Conservation (phyloP, 2,329 filamentous ascomycete genomes). For the Huntiella savannae region DNA sequence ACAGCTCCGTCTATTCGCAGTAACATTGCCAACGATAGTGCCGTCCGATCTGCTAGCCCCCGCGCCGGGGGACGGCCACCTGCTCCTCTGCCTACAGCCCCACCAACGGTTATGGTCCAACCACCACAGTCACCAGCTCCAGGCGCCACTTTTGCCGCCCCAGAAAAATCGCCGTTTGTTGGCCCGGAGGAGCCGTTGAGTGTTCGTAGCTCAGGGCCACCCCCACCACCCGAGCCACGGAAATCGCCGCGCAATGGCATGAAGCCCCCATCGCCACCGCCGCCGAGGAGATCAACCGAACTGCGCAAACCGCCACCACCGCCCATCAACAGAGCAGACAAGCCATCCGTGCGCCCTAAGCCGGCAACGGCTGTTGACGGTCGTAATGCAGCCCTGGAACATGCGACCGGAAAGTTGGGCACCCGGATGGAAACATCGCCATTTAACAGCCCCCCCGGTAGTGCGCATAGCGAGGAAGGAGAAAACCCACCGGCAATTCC, state of each 20-base stretch:
- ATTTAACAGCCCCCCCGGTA: slow-evolving; percentile 71
- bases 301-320: slow-evolving; percentile 46
- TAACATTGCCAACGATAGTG: slow-evolving; percentile 14
- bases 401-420: slow-evolving; percentile 8
- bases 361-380: slow-evolving; percentile 14
- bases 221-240: slow-evolving; percentile 28
- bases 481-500: slow-evolving; percentile 17
- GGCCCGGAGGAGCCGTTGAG: slow-evolving; percentile 11
- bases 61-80: not conserved
- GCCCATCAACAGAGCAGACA: slow-evolving; percentile 55
- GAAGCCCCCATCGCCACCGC: slow-evolving; percentile 42
- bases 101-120: slow-evolving; percentile 49
- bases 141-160: not conserved
- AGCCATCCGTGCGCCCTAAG: slow-evolving; percentile 24
- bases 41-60: slow-evolving; percentile 9
- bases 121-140: slow-evolving; percentile 48
- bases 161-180: not conserved
- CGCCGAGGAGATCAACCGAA: slow-evolving; percentile 43
- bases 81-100: slow-evolving; percentile 14
- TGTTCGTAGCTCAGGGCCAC: slow-evolving; percentile 31
- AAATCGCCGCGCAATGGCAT: slow-evolving; percentile 30
- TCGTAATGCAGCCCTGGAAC: slow-evolving; percentile 4
- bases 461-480: slow-evolving; percentile 22
- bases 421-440: slow-evolving; percentile 41
- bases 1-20: slow-evolving; percentile 14